Evolutionary conservation across 2,329 filamentous ascomycete species (phyloP), one percentile per base, ranked within the genome.

Genomic region (Dactylonectria macrodidyma): DNA sequence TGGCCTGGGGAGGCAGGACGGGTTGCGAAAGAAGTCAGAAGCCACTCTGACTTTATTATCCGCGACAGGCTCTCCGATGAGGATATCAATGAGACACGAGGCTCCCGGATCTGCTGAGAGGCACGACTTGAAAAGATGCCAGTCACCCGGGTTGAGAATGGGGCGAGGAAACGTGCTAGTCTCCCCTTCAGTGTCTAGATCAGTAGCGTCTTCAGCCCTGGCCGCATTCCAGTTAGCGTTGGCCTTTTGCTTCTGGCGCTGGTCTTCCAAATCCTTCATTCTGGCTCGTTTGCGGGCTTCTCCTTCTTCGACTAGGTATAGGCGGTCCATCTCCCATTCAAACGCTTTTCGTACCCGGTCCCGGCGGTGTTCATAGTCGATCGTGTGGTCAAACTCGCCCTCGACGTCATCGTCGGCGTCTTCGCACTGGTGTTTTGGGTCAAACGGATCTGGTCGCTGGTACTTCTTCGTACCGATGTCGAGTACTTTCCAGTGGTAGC

Each of bases 261-360:
- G 41, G 16, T n/a, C 14, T 5, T 44, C 3, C 14, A 8, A 6
- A 5, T n/a, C 41, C 6, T n/a, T n/a, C 3, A 3, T 8, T 8
- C n/a, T 44, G 5, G 41, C 16, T n/a, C 41, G 41, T n/a, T 8
- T 44, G 14, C 41, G 41, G 7, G n/a, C n/a, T 5, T n/a, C 41
- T 7, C 5, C 16, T 44, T 44, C 41, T n/a, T 44, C 41, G 14
- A n/a, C 41, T 14, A 44, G 58, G n/a, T 58, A 65, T 2, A 70
- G 61, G 3, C 67, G 67, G n/a, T 70, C 65, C 58, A 70, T 30
- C 3, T 70, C 67, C 67, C 67, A 68, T 36, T 68, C 65, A 30
- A 70, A 70, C 14, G 58, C 52, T 47, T 65, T 62, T 10, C 65
- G 65, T 1, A 70, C 24, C 24, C 67, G 55, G 3, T 64, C 52